Conservation (phyloP, 2,329 filamentous ascomycete genomes). For the Fonsecaea multimorphosa region DNA sequence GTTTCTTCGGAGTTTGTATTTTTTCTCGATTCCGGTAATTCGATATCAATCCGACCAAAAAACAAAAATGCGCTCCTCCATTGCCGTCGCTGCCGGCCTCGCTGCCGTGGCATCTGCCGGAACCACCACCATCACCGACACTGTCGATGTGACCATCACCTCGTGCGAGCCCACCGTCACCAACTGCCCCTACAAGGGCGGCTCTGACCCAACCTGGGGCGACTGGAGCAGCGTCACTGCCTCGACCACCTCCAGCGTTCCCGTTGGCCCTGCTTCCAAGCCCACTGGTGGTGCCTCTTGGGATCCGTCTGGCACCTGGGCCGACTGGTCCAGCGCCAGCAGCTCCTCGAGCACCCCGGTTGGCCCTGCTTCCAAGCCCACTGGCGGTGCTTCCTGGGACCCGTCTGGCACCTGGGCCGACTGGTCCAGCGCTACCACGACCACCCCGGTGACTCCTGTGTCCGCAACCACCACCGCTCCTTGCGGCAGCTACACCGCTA, state of each 20-base stretch:
- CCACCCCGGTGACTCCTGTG: constrained; percentile 17
- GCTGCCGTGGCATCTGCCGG: constrained; percentile 42
- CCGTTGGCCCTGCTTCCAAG: not conserved
- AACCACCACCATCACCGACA: constrained; percentile 60
- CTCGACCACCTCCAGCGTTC: constrained; percentile 12
- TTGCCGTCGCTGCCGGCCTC: constrained; percentile 46
- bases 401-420: constrained; percentile 18
- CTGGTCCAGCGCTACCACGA: constrained; percentile 18
- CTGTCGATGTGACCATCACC: constrained; percentile 67
- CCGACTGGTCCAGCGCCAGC: constrained; percentile 19
- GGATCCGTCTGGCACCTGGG: constrained; percentile 5
- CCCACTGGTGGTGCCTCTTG: not conserved
- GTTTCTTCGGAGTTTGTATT: constrained; percentile 22
- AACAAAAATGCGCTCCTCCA: constrained; percentile 42
- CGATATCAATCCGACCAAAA: constrained; percentile 14
- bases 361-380: too few relatives aligned
- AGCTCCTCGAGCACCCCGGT: constrained; percentile 20
- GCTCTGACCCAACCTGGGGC: constrained; percentile 13
- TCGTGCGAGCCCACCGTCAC: constrained; percentile 66
- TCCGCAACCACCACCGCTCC: not conserved
- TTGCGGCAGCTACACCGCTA: constrained; percentile 3
- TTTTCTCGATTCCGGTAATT: constrained; percentile 33
- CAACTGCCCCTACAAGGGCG: constrained; percentile 56
- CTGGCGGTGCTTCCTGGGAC: constrained; percentile 18
- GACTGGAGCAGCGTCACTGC: constrained; percentile 18